Evolutionary conservation across 2,329 filamentous ascomycete genomes (phyloP).

Genomic region (Bipolaris bicolor): DNA sequence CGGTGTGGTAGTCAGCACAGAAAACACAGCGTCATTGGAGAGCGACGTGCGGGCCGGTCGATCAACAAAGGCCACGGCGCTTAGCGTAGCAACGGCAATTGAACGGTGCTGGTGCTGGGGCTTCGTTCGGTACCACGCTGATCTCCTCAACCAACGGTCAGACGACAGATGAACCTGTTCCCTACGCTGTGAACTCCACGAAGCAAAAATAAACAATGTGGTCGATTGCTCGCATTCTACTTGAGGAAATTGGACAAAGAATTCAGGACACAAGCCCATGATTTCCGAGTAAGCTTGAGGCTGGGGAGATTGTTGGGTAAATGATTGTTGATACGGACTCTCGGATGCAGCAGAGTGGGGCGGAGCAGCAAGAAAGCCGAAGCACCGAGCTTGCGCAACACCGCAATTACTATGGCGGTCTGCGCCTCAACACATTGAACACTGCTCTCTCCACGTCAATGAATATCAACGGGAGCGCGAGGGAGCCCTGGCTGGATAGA

Average conservation of each 20-base stretch:
- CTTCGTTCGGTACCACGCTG: no score
- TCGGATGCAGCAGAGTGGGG: not conserved
- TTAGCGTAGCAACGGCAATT: no score
- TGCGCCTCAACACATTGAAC: not conserved
- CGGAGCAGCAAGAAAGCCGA: not conserved
- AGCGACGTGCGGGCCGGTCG: no score
- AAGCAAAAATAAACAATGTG: no score
- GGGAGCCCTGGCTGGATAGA: not conserved
- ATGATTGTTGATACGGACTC: not conserved
- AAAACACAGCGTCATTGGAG: no score
- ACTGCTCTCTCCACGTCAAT: not conserved
- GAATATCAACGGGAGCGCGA: not conserved
- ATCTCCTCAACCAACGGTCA: no score
- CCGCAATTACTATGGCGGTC: not conserved
- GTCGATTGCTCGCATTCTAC: not conserved
- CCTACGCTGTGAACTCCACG: no score
- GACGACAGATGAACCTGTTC: no score
- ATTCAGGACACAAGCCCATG: not conserved
- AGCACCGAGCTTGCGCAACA: constrained; percentile 2
- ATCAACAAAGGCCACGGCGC: no score
- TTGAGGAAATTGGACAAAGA: no score
- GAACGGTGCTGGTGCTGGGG: no score
- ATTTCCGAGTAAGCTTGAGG: not conserved
- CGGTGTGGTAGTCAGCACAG: no score
- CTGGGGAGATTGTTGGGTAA: not conserved